Evolutionary conservation across 768 basidiomycete species (phyloP), one percentile per base, ranked within the genome.

Genomic region (Coprinopsis marcescibilis): DNA sequence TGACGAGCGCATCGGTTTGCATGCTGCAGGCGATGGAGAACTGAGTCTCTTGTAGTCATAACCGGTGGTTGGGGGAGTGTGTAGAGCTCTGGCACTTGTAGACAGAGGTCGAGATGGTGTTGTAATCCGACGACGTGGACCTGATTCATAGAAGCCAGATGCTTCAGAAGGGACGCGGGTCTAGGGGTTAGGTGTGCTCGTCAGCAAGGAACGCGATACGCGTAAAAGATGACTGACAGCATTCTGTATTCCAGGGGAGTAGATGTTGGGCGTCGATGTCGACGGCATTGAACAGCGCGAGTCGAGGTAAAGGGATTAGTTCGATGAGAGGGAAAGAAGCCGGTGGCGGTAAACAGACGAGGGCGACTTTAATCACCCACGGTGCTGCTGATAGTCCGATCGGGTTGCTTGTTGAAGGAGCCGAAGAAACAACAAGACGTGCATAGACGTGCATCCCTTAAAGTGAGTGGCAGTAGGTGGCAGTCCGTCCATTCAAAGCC

Each of bases 1-100:
- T 15, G 72, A 74, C 1, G 72, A 72, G 11, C 66, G 64, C 17
- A 68, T 38, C 0, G 70, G 71, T 19, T 60, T 66, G 6, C 64
- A 50, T 10, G 32, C 47, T 10, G 30, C 40, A 10, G 48, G 29
- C 29, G 52, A 43, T 0, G 17, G 52, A 53, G 35, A 56, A 49
- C 11, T 53, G 45, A 40, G 25, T 23, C 41, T 35, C 3, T 36
- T 17, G 25, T 24, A 35, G n/a, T 33, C 14, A 27, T 43, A 21
- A 20, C 21, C 5, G 27, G 5, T 20, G 4, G 17, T 20, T 32
- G 19, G 17, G 12, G 14, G 13, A 17, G 34, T 32, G 7, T 11
- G 20, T 19, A 41, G 39, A 8, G 19, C 17, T 25, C 6, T 17
- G 21, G 14, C 17, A 41, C 5, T 23, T 15, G 20, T 14, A 41